phyloP scores from a whole-genome alignment of 257 asterid species.

The Verbena officinalis region DNA sequence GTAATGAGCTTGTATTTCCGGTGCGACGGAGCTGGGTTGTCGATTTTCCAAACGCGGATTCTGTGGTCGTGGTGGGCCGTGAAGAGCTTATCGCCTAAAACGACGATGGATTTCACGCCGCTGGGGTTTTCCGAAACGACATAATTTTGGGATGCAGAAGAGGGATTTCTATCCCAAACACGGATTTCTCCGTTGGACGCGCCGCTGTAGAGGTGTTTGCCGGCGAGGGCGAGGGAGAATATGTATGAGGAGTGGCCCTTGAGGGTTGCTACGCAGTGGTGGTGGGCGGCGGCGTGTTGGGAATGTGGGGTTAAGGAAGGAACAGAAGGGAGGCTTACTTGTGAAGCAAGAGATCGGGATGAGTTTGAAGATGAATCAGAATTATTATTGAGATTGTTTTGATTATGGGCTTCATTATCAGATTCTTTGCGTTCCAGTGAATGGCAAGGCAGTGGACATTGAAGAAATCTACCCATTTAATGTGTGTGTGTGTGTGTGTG shows the following conservation, averaged over 20 bases:
- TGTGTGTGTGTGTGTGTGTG: too few relatives aligned
- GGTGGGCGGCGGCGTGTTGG: conserved; percentile 29
- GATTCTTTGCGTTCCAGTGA: conserved; percentile 26
- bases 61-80: conserved; percentile 80
- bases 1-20: conserved; percentile 43
- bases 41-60: conserved; percentile 72
- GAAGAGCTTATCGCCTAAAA: conserved; percentile 48
- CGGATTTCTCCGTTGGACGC: conserved; percentile 66
- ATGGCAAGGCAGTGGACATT: conserved; percentile 40
- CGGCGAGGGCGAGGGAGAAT: conserved; percentile 58
- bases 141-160: background rate
- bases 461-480: conserved; percentile 39
- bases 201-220: conserved; percentile 62
- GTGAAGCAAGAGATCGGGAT: conserved; percentile 45
- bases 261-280: conserved; percentile 57
- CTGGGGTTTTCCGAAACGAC: conserved; percentile 34
- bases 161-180: conserved; percentile 38
- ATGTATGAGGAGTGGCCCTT: conserved; percentile 61
- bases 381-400: conserved; percentile 20
- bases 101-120: conserved; percentile 56
- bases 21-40: background rate
- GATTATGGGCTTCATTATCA: conserved; percentile 25
- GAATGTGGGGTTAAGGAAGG: conserved; percentile 64
- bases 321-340: conserved; percentile 61
- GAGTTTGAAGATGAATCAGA: conserved; percentile 45